Base-by-base conservation (phyloP, 2,329 filamentous ascomycete species). In the Penicillium digitatum region DNA sequence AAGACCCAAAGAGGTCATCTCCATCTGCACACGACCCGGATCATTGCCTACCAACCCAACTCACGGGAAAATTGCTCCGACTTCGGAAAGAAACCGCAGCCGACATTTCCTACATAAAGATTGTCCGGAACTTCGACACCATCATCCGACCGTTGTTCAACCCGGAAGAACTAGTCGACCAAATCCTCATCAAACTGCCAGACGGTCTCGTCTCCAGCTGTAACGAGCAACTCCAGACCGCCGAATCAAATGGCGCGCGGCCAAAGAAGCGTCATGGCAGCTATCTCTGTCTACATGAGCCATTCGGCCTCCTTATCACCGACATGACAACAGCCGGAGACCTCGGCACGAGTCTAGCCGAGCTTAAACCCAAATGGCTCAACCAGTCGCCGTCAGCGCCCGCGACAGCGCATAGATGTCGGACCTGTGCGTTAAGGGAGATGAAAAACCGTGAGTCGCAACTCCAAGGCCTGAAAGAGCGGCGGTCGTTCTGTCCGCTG, bases 331-430 rank as follows among this genome's bases (percentile, higher is more conserved):
- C 78, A 7, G 64, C 64, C 27, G 62, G 64, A 9, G 69, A 69
- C 16, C 65, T 69, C 0, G 67, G 66, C 3, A 65, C 67, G 45
- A 70, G 45, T 42, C 68, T 88, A 31, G 75, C 89, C 53, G 88
- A 93, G 69, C 87, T 93, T 74, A 94, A 94, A 69, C 89, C 89
- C 14, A 94, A 94, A 73, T 94, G 89, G 89, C 81, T 94, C 26
- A 75, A 80, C 9, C 88, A 91, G 69, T 92, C 88, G 2, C 88
- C 86, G 4, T 85, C 83, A 35, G 88, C 89, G 0, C 89, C 89
- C 1, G 26, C 68, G 0, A 72, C 75, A 27, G 82, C 87, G 38
- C 81, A 77, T 48, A 79, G 87, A 48, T 94, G 89, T 73, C 84
- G 89, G 31, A 90, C 87, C 37, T 94, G 89, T 69, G 89, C 89